A percentile compares a stretch with the other conserved stretches of the same genome.
These are phyloP conservation scores for Fraxinus floribunda DNA, from an alignment of 305 asterid species.

Conservation along the genomic window DNA sequence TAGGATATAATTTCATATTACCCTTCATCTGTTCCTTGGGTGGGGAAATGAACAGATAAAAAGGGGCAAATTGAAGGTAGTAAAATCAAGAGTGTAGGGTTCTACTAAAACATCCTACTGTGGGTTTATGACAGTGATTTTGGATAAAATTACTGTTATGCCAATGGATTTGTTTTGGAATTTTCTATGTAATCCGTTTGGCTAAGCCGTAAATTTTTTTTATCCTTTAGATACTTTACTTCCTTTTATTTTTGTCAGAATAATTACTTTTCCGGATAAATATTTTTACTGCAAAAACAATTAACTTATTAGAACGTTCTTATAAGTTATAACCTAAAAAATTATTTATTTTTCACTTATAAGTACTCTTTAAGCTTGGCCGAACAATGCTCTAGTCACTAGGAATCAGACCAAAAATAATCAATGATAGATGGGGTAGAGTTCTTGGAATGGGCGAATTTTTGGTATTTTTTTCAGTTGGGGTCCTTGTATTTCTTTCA, in stretches of 20 bases:
- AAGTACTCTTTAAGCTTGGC: not conserved
- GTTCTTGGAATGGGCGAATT: not conserved
- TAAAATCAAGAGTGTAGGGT: constrained; percentile 1
- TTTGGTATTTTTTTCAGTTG: not conserved
- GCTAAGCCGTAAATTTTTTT: not conserved
- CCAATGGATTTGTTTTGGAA: constrained; percentile 10
- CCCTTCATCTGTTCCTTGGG: constrained; percentile 42
- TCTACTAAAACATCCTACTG: not conserved
- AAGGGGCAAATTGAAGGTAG: constrained; percentile 26
- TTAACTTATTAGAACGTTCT: not conserved
- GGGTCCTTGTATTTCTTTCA: not conserved
- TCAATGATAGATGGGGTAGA: not conserved
- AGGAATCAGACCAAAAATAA: not conserved
- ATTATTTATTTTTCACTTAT: not conserved
- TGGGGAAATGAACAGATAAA: constrained; percentile 49
- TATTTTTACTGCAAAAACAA: not conserved
- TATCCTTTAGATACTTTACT: not conserved
- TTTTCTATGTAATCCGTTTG: not conserved
- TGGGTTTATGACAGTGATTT: constrained; percentile 26
- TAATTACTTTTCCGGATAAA: not conserved
- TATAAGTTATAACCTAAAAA: not conserved
- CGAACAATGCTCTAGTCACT: not conserved
- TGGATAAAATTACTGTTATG: constrained; percentile 28
- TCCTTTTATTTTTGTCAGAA: not conserved
- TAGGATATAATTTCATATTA: constrained; percentile 3